Conservation (phyloP, 768 basidiomycete species). For the Hypholoma sublateritium region DNA sequence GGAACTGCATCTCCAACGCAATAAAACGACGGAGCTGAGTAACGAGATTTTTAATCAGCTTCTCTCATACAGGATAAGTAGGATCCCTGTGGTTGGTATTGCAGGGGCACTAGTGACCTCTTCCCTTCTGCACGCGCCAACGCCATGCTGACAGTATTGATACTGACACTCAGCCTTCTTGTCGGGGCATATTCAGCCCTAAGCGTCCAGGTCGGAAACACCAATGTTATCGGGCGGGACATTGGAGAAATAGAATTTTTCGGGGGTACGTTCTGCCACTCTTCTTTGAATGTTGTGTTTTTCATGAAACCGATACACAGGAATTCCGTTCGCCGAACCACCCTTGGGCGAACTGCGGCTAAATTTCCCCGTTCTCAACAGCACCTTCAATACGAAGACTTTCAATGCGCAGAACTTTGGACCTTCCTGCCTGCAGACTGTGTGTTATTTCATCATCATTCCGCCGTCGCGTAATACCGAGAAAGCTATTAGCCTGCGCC, state of each 20-base stretch:
- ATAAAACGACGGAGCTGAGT: too few species aligned
- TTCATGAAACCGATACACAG: background rate
- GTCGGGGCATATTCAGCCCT: background rate
- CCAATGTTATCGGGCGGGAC: background rate
- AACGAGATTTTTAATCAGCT: too few species aligned
- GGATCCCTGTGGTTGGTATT: too few species aligned
- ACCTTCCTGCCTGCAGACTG: background rate
- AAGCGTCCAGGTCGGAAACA: background rate
- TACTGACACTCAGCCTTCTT: background rate
- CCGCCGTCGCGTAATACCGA: background rate
- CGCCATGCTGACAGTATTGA: too few species aligned
- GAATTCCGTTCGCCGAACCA: background rate
- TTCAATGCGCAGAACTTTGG: background rate
- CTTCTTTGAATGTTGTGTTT: background rate
- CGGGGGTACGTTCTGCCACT: background rate
- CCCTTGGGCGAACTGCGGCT: background rate
- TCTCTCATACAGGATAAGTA: too few species aligned
- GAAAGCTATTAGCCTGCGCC: conserved; percentile 6
- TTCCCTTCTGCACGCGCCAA: too few species aligned
- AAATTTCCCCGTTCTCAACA: background rate
- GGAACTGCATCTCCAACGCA: too few species aligned
- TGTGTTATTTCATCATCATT: background rate
- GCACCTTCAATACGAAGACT: conserved; percentile 1
- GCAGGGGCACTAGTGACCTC: too few species aligned
- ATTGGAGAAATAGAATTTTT: background rate